phyloP scores from a whole-genome alignment of 176 grass and related monocot species.

The Carex scoparia region DNA sequence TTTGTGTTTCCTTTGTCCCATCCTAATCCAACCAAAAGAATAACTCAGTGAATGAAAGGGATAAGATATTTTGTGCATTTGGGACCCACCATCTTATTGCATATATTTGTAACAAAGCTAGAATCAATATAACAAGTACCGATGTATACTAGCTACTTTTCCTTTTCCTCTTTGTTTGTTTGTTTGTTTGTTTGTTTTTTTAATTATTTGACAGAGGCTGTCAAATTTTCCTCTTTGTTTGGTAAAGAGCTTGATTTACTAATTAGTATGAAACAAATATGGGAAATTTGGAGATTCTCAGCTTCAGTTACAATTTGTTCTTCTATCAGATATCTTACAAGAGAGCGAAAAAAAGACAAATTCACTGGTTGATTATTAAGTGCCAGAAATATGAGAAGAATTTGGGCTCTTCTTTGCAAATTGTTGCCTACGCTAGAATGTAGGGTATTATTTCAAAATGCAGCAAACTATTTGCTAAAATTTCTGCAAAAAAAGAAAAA shows the following conservation, averaged over 20 bases:
- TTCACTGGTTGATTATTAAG: not conserved
- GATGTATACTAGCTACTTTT: not conserved
- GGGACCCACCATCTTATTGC: not conserved
- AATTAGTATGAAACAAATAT: too few species aligned
- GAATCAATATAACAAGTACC: too few species aligned
- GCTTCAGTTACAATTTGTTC: not conserved
- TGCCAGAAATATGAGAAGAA: not conserved
- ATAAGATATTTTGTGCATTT: not conserved
- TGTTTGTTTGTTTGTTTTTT: too few species aligned
- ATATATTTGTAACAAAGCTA: not conserved
- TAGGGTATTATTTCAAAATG: not conserved
- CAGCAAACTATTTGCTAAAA: not conserved
- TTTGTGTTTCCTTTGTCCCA: slow-evolving; percentile 40
- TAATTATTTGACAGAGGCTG: too few species aligned
- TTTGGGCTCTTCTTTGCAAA: not conserved
- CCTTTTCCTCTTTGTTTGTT: not conserved
- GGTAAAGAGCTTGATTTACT: not conserved
- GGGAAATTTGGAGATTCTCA: too few species aligned
- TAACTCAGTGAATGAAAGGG: not conserved
- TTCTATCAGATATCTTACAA: not conserved
- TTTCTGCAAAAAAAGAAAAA: not conserved
- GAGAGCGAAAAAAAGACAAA: not conserved
- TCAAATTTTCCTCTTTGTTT: not conserved
- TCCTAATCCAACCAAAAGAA: slow-evolving; percentile 30
- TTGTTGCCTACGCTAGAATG: not conserved